Percentiles rank a stretch among this genome's conserved stretches.
These are phyloP conservation scores for Daldinia sp. DNA, from an alignment of 2,329 filamentous ascomycete species.

Conservation along the genomic window DNA sequence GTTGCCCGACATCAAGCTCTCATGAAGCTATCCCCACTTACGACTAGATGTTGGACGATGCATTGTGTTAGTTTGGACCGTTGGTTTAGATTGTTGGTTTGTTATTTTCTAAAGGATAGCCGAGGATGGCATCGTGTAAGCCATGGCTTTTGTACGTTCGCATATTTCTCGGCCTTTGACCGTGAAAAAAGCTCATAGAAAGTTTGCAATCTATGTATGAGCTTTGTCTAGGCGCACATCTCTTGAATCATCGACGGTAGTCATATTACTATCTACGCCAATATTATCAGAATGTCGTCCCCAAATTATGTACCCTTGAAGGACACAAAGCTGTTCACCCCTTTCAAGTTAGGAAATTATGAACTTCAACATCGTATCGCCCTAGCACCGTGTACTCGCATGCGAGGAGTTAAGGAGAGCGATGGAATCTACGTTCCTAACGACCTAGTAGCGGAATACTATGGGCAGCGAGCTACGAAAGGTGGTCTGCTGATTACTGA, in stretches of 20 bases:
- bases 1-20: not conserved
- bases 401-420: constrained; percentile 51
- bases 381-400: constrained; percentile 52
- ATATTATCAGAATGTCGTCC: constrained; percentile 13
- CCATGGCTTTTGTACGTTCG: not conserved
- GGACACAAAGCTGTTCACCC: constrained; percentile 52
- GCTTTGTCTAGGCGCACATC: too few species aligned
- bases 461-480: constrained; percentile 42
- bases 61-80: not conserved
- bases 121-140: constrained; percentile 17
- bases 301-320: constrained; percentile 36
- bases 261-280: not conserved
- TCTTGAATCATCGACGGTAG: not conserved
- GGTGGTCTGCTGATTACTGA: constrained; percentile 65
- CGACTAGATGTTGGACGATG: not conserved
- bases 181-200: not conserved
- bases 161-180: not conserved
- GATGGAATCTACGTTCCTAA: constrained; percentile 53
- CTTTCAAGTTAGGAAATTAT: constrained; percentile 52
- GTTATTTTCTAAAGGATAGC: not conserved
- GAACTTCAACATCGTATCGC: constrained; percentile 54
- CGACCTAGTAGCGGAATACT: constrained; percentile 48
- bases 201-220: not conserved
- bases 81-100: not conserved
- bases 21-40: constrained; percentile 7